Evolutionary conservation across 208 protist genomes (phyloP), one percentile per base, ranked within the genome.

Genomic region (Angomonas ambiguus): DNA sequence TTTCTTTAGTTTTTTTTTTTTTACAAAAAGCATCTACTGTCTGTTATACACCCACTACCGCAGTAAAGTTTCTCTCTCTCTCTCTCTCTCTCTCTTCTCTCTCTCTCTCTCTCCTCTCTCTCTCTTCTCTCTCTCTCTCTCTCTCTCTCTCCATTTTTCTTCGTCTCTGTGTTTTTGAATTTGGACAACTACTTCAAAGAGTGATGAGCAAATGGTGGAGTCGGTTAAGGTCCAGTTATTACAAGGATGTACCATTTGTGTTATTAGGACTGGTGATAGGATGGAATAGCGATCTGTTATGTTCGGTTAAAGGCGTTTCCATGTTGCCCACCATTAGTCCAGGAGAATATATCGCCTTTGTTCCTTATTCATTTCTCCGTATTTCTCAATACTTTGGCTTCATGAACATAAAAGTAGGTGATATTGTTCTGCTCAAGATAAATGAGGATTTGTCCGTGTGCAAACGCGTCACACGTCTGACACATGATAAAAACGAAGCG

Each of bases 301-400:
- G 83, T 65, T 71, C 72, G 1, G 80, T 91, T 1, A 86, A 88
- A 51, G 86, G 86, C 0, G 63, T 72, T 13, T 95, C 87, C 0
- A 94, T 94, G 88, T 51, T 82, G 2, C 88, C 88, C 6, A 92
- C 88, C 2, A 66, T 94, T 28, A 25, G 65, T 13, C 85, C 85
- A 27, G 76, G 80, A 6, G 85, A 92, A 59, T 87, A 85, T 59
- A 58, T 94, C 10, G 51, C 85, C 0, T 91, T 89, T 45, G 27
- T 84, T n/a, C 88, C 88, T 11, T 90, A 86, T 51, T 59, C 72
- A 18, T 18, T 90, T 0, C 66, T 89, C 16, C 32, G 63, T 25
- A 2, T 76, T 18, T 71, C 76, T 3, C 42, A 33, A 16, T 69
- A 76, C 56, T 74, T 84, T 48, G 22, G 49, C 20, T 31, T 33